Base-by-base conservation (phyloP, 2,329 filamentous ascomycete genomes). In the Ilyonectria mors-panacis region DNA sequence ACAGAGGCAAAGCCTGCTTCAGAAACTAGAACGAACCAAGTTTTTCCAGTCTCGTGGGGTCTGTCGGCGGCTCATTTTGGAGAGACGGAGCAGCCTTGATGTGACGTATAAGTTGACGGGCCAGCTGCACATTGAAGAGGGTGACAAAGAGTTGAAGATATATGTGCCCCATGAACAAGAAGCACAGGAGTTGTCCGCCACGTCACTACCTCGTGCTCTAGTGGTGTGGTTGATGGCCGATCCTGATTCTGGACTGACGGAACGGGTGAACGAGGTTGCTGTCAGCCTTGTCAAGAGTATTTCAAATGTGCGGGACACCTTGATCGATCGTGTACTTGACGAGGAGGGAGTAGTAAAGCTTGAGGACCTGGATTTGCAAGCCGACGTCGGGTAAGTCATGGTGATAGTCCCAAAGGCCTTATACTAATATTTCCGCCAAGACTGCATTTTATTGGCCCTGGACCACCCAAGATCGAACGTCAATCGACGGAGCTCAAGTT, bases 141-240 rank as follows among this genome's bases (percentile, higher is more conserved):
- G 54, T 13, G 69, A 61, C 23, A 63, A 67, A 21, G 69, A 69
- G 4, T 63, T 75, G 7, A 65, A 63, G 9, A 58, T 75, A 10
- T 72, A 73, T 59, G 64, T 71, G 3, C 58, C 53, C 7, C 21
- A 21, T 10, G 70, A 72, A 21, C 63, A 71, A 3, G 70, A 72
- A 56, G 66, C 68, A 30, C 70, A 68, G 59, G 69, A 75, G n/a
- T 60, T 74, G n/a, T 48, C 69, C 19, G 68, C 65, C 56, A 63
- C 69, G 23, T 67, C 67, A 13, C 64, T 75, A 4, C 73, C 73
- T 7, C 71, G 68, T 37, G 64, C 69, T 10, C 55, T 75, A n/a
- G 19, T 75, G 28, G 72, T 73, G 48, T 75, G 73, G 73, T 63
- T 75, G 17, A 75, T 75, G 73, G 70, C 69, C 1, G 59, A 73